phyloP scores from a whole-genome alignment of 768 basidiomycete genomes.

The Suillus occidentalis region DNA sequence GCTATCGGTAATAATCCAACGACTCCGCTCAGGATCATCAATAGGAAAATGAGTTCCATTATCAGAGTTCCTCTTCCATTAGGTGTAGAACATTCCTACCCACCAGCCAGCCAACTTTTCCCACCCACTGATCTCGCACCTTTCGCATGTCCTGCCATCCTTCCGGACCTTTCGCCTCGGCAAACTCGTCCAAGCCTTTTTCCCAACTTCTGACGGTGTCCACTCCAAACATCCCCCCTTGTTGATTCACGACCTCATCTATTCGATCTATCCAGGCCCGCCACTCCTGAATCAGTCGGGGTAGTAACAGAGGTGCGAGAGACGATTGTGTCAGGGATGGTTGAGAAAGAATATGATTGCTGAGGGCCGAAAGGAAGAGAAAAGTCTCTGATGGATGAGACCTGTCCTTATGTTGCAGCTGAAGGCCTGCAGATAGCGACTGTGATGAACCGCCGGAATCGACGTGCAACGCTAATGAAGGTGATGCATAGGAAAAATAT shows the following conservation, averaged over 20 bases:
- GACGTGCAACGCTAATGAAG: conserved; percentile 6
- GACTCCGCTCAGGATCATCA: conserved; percentile 8
- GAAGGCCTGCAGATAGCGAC: conserved; percentile 44
- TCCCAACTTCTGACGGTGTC: conserved; percentile 73
- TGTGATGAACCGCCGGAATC: conserved; percentile 31
- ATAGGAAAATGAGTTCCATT: conserved; percentile 3
- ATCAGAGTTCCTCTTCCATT: conserved; percentile 32
- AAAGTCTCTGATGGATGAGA: conserved; percentile 76
- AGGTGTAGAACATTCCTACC: conserved; percentile 39
- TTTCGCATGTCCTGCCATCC: conserved; percentile 43
- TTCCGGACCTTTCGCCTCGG: conserved; percentile 46
- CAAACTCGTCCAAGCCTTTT: conserved; percentile 64
- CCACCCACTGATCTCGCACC: conserved; percentile 66
- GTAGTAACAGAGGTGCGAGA: conserved; percentile 56
- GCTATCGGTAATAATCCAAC: conserved; percentile 4
- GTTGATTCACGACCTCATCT: conserved; percentile 66
- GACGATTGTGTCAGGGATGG: conserved; percentile 64
- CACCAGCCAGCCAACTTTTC: conserved; percentile 78
- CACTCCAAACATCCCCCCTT: conserved; percentile 78
- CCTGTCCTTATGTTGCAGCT: conserved; percentile 60
- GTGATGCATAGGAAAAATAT: conserved; percentile 65
- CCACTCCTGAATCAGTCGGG: conserved; percentile 75
- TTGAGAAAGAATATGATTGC: conserved; percentile 64
- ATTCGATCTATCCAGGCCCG: conserved; percentile 71
- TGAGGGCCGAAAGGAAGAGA: conserved; percentile 66